A percentile compares a stretch with the other conserved stretches of the same genome.
phyloP scores from a whole-genome alignment of 192 early-diverging fungal species.

The Gaertneriomyces semiglobifer region DNA sequence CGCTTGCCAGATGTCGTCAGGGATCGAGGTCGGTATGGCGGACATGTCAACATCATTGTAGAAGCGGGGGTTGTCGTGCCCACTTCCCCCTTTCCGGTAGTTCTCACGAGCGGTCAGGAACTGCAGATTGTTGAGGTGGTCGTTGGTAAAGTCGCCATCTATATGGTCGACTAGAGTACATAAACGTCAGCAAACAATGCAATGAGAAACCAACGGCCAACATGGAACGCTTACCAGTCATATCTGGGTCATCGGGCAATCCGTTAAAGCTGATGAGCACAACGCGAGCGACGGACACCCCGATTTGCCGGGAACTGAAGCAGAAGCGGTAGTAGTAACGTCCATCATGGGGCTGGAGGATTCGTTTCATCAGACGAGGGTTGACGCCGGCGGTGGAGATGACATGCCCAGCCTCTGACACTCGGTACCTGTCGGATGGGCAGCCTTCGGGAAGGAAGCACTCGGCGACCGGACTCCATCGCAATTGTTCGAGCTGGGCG shows the following conservation, averaged over 20 bases:
- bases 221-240: conserved; percentile 11
- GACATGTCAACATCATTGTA: conserved; percentile 1
- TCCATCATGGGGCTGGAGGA: too few species aligned
- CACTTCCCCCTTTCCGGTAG: conserved; percentile 7
- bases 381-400: too few species aligned
- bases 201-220: background rate
- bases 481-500: conserved; percentile 3
- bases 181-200: background rate
- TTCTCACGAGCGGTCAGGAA: conserved; percentile 5
- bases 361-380: background rate
- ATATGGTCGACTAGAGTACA: conserved; percentile 11
- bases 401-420: background rate
- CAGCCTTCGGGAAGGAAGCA: conserved; percentile 7
- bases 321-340: too few species aligned
- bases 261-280: conserved; percentile 19
- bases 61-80: background rate
- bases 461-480: conserved; percentile 1
- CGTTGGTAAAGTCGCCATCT: conserved; percentile 7
- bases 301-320: conserved; percentile 5
- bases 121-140: conserved; percentile 7
- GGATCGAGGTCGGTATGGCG: background rate
- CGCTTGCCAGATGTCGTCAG: conserved; percentile 1
- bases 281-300: conserved; percentile 10
- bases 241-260: conserved; percentile 9
- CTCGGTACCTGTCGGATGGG: background rate